These are phyloP conservation scores for Aulographum hederae DNA, from an alignment of 2,329 filamentous ascomycete genomes.

Conservation along the genomic window DNA sequence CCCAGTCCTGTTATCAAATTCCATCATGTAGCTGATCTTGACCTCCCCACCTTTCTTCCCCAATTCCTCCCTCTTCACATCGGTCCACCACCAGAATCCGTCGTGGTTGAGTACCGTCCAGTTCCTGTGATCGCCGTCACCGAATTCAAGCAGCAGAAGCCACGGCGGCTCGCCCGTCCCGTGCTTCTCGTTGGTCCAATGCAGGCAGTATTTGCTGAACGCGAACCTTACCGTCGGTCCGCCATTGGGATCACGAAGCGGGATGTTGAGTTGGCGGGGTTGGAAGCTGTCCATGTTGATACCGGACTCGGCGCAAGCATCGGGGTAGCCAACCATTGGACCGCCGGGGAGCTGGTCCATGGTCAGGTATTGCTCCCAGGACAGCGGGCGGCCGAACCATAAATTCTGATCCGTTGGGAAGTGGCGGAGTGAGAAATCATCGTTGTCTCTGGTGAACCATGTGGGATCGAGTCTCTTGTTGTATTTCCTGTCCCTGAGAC, in stretches of 20 bases:
- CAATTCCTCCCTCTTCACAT: conserved; percentile 40
- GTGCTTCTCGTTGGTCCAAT: conserved; percentile 59
- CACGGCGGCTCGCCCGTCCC: conserved; percentile 35
- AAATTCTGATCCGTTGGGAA: conserved; percentile 51
- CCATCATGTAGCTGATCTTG: conserved; percentile 42
- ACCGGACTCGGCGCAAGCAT: conserved; percentile 29
- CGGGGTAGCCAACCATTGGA: conserved; percentile 27
- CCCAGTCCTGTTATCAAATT: conserved; percentile 28
- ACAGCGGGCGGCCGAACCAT: conserved; percentile 50
- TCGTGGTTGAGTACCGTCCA: conserved; percentile 51
- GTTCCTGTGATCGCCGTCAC: conserved; percentile 46
- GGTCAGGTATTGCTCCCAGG: conserved; percentile 69
- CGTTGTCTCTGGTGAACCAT: conserved; percentile 46
- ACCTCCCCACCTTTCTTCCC: conserved; percentile 36
- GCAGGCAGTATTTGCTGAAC: conserved; percentile 60
- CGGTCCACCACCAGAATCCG: conserved; percentile 64
- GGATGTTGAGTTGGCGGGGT: conserved; percentile 41
- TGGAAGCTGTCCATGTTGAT: conserved; percentile 39
- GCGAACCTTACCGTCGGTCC: conserved; percentile 48
- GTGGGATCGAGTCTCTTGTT: conserved; percentile 47
- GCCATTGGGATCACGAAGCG: conserved; percentile 31
- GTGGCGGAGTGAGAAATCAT: conserved; percentile 64
- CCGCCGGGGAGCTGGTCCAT: conserved; percentile 40
- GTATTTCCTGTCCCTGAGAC: conserved; percentile 31
- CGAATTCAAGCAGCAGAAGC: conserved; percentile 49